Evolutionary conservation across 495 filamentous ascomycete genomes (phyloP), one percentile per base, ranked within the genome.

Genomic region (Talaromyces proteolyticus): DNA sequence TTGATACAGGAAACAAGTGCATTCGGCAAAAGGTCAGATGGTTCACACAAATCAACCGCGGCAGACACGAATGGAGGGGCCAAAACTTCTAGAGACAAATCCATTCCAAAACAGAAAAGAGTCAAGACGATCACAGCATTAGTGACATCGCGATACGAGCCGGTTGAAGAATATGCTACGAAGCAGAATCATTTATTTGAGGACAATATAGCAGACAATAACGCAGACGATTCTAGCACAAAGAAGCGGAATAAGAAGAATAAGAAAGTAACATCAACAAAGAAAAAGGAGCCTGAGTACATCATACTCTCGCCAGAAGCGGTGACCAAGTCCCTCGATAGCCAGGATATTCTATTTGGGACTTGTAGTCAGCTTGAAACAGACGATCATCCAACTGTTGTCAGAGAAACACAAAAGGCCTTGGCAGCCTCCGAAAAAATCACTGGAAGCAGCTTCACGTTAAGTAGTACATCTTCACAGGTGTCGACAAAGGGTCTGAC

Each of bases 331-430:
- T 75, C 82, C 53, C 67, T 86, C n/a, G 71, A 82, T 4, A 69
- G 79, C 6, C 92, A 95, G 60, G 83, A 91, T 53, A 84, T 95
- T 53, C 66, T 96, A 2, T 97, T 97, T 63, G 92, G 91, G 14
- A 96, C 90, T 1, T 94, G 87, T 16, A 96, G 91, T 64, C 92
- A 97, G 63, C 69, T 97, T 16, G 87, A 86, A 42, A 73, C 75
- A 47, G 86, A 89, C 34, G 82, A 90, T 44, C 88, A 88, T 0
- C 86, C 88, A 3, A 73, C 75, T 2, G 74, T 81, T 4, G 68
- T 91, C 3, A 74, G 78, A 44, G 79, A 91, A 44, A 69, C 86
- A 26, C 88, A 91, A 49, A 64, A 77, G 56, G 87, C 87, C 16
- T 83, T 92, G 51, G 72, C 70, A 50, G 72, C 75, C 44, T 92